Conservation (phyloP, 306 rosid species). For the Pyrus betulifolia region DNA sequence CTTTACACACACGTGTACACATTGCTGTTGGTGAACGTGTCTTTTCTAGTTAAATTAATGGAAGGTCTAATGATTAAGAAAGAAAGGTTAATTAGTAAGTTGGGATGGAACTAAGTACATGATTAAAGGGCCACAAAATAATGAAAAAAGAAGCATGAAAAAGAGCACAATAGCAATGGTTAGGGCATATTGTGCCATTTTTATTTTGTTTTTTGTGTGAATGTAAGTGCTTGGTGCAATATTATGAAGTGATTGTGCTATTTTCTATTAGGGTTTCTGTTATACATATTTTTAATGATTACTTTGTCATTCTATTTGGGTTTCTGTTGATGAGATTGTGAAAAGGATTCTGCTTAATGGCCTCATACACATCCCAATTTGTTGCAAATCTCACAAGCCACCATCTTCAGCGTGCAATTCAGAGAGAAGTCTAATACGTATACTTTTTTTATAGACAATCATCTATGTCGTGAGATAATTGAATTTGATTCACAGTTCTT, state of each 20-base stretch:
- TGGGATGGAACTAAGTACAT: constrained; percentile 13
- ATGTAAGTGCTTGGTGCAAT: constrained; percentile 25
- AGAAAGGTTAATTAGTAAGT: constrained; percentile 20
- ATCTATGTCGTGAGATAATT: background rate
- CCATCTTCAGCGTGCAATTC: too few species aligned
- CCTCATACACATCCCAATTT: too few species aligned
- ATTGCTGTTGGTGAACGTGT: constrained; percentile 10
- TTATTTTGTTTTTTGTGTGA: background rate
- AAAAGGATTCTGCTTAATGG: background rate
- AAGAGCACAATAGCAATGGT: constrained; percentile 15
- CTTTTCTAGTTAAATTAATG: constrained; percentile 31
- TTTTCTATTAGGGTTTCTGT: constrained; percentile 22
- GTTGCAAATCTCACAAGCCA: too few species aligned
- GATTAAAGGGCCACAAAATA: background rate
- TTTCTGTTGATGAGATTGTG: constrained; percentile 4
- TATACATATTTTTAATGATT: background rate
- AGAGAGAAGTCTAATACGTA: too few species aligned
- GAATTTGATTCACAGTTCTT: too few species aligned
- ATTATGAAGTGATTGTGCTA: constrained; percentile 4
- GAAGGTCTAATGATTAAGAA: constrained; percentile 27
- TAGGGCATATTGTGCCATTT: constrained; percentile 20
- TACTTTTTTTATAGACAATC: too few species aligned
- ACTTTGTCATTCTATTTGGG: constrained; percentile 7
- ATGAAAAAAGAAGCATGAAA: background rate
- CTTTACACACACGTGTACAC: constrained; percentile 7